A percentile compares a stretch with the other conserved stretches of the same genome.
Evolutionary conservation across 176 grass and related monocot species (phyloP).

Genomic region (Triticum monococcum): DNA sequence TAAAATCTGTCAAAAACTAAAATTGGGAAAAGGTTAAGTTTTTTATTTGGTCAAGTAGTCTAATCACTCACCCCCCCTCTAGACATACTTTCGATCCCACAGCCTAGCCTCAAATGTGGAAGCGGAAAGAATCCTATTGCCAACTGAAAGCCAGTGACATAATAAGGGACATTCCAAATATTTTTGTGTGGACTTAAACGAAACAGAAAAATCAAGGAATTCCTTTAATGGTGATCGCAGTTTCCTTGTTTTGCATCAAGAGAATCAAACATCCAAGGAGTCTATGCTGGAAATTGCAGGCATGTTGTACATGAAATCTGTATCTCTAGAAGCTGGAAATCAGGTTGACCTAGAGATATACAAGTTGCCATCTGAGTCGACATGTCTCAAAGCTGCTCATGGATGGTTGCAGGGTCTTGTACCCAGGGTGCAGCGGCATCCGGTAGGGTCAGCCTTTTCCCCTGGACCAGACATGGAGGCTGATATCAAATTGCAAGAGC

Average conservation of each 20-base stretch:
- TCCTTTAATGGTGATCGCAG: neutral
- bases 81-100: too few species aligned
- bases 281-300: neutral
- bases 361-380: neutral
- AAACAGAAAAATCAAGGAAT: neutral
- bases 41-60: too few species aligned
- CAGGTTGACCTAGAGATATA: neutral
- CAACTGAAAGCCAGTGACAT: neutral
- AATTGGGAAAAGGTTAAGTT: too few species aligned
- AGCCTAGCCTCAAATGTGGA: neutral
- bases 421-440: too few species aligned
- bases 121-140: neutral
- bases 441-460: too few species aligned
- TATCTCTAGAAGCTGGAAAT: neutral
- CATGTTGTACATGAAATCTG: neutral
- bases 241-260: neutral
- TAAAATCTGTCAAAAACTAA: too few species aligned
- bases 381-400: too few species aligned
- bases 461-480: too few species aligned
- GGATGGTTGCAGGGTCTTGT: too few species aligned
- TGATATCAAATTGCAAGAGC: too few species aligned
- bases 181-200: neutral
- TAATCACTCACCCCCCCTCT: too few species aligned
- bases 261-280: neutral
- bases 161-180: neutral